Evolutionary conservation across 768 basidiomycete genomes (phyloP).

Genomic region (Porpolomopsis calyptriformis): DNA sequence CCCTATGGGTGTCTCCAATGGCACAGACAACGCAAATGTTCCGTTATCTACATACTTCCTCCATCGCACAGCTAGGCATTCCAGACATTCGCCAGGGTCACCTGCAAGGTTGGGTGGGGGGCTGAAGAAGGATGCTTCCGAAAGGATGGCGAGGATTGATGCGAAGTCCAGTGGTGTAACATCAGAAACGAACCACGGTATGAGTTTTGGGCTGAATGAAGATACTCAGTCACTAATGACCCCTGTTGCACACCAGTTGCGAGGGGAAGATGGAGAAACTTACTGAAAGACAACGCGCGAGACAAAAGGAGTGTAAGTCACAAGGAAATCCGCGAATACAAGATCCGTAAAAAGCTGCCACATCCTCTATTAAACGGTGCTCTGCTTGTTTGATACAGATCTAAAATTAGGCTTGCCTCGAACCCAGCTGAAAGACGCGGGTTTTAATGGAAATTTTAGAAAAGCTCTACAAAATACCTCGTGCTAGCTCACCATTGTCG

Average conservation of each 20-base stretch:
- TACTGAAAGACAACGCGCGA: constrained; percentile 85
- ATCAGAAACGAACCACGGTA: constrained; percentile 97
- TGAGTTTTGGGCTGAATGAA: constrained; percentile 69
- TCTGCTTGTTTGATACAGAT: constrained; percentile 72
- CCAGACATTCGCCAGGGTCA: constrained; percentile 24
- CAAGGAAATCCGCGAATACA: constrained; percentile 85
- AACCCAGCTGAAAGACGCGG: constrained; percentile 58
- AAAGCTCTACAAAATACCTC: not conserved
- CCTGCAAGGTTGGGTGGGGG: constrained; percentile 19
- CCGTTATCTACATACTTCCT: constrained; percentile 55
- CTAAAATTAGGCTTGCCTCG: constrained; percentile 41
- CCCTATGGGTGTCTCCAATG: constrained; percentile 47
- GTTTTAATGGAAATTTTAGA: constrained; percentile 1
- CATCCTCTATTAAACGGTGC: constrained; percentile 51
- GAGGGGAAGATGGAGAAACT: constrained; percentile 21
- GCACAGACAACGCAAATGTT: constrained; percentile 63
- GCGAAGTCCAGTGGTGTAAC: constrained; percentile 82
- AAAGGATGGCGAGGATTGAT: constrained; percentile 43
- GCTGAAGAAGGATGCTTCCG: constrained; percentile 55
- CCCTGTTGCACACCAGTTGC: not conserved
- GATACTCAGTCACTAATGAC: not conserved
- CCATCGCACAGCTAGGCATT: constrained; percentile 63
- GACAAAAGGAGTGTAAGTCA: constrained; percentile 80
- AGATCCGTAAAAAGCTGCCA: constrained; percentile 85
- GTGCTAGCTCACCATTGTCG: constrained; percentile 62